A percentile compares a stretch with the other conserved stretches of the same genome.
Evolutionary conservation across 2,329 filamentous ascomycete species (phyloP).

Genomic region (Didymellaceae sp.): DNA sequence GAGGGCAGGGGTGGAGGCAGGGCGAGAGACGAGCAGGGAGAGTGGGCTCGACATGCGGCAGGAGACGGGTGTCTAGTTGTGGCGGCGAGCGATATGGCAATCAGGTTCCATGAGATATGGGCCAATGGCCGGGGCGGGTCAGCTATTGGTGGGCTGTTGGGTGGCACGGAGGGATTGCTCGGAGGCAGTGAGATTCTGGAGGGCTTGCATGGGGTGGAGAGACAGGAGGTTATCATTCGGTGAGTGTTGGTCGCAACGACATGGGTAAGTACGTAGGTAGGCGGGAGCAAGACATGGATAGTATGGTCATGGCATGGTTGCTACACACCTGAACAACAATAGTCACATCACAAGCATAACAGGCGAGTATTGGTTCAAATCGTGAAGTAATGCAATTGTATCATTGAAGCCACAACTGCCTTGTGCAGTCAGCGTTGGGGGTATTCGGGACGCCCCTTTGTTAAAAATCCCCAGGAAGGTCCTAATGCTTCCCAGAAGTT

Average conservation of each 20-base stretch:
- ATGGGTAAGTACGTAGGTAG: too few relatives aligned
- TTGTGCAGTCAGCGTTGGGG: slow-evolving; percentile 45
- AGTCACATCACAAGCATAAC: background rate
- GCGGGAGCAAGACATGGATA: too few relatives aligned
- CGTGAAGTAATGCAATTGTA: slow-evolving; percentile 47
- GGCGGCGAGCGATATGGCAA: slow-evolving; percentile 86
- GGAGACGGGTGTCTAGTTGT: slow-evolving; percentile 88
- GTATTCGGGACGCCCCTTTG: slow-evolving; percentile 44
- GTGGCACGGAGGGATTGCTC: slow-evolving; percentile 57
- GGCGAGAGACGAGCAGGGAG: slow-evolving; percentile 59
- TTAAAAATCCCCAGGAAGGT: too few relatives aligned
- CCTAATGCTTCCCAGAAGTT: slow-evolving; percentile 22
- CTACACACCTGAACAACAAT: background rate
- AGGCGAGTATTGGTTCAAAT: slow-evolving; percentile 6
- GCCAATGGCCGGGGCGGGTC: slow-evolving; percentile 57
- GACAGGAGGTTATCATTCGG: slow-evolving; percentile 60
- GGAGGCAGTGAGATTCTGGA: slow-evolving; percentile 88
- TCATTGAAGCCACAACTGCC: slow-evolving; percentile 46
- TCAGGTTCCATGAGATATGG: slow-evolving; percentile 98
- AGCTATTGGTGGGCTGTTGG: slow-evolving; percentile 60
- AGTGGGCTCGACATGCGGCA: slow-evolving; percentile 62
- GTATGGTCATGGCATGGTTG: too few relatives aligned
- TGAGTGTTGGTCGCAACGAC: too few relatives aligned
- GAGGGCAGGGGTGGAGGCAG: slow-evolving; percentile 16
- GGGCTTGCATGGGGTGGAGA: slow-evolving; percentile 78